Base-by-base conservation (phyloP, 345 rosid species). In the Acer saccharum region DNA sequence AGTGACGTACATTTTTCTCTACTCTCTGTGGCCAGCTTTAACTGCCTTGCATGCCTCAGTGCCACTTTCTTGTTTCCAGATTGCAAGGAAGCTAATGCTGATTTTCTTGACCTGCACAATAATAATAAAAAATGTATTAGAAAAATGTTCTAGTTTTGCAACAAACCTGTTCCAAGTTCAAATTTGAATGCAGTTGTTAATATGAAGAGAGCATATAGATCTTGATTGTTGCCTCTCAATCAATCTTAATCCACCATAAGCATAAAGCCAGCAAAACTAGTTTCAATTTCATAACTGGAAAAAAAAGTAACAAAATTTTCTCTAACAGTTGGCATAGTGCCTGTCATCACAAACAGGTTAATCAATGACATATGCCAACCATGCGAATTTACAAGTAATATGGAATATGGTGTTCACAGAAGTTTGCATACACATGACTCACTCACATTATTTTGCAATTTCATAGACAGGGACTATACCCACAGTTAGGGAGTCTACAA, bases 31-130 rank as follows among this genome's bases (percentile, higher is more conserved):
- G 84, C 83, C 85, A 90, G 44, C 86, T 90, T 95, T 78, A 92
- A 58, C 79, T 89, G 92, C 86, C 83, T 89, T 72, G 87, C 97
- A 82, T 92, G 86, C 77, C 92, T 89, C 84, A 92, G 79, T 41
- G 99, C 96, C 62, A 86, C 78, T 80, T 82, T 90, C 90, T 89
- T 91, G 84, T 90, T 84, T 81, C 98, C 97, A 82, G 91, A 87
- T 69, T 87, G 90, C 72, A 95, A 75, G 41, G 86, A 87, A 74
- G 87, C 81, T 50, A 92, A 69, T 9, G 99, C 94, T 70, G 84
- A 84, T 85, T 81, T 87, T 82, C 87, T 95, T 66, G 94, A 86
- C 82, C 99, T 95, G 79, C 76, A 81, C 20, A 74, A 70, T 7
- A 65, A 78, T 32, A 23, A 78, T 60, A 64, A 10, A 25, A 0